Base-by-base conservation (phyloP, 2,329 filamentous ascomycete species). In the Hymenoscyphus linearis region DNA sequence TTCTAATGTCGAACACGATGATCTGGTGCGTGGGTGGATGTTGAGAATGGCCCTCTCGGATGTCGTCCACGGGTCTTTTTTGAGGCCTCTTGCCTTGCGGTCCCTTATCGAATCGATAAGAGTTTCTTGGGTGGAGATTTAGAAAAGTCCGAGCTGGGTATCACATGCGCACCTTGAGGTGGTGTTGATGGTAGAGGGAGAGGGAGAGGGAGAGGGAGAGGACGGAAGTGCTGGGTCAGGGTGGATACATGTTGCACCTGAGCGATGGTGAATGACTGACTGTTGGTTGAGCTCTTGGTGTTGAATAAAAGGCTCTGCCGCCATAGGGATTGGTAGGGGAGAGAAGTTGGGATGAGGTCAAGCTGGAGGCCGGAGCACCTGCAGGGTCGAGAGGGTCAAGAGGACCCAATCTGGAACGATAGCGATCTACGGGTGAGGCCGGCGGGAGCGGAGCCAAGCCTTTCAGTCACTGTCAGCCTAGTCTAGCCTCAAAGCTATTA, bases 21-120 rank as follows among this genome's bases (percentile, higher is more conserved):
- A 55, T 44, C 25, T 44, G 52, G 22, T 60, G 16, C 53, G 14
- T 27, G 31, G n/a, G 37, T 58, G 55, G 34, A 25, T 10, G 54
- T n/a, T n/a, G 12, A 16, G 27, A 6, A n/a, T 57, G 25, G 18
- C 16, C 25, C 37, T 57, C 35, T 47, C 36, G 36, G 55, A 34
- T 57, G 37, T 47, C 25, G 35, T 55, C n/a, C n/a, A n/a, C n/a
- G n/a, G n/a, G n/a, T n/a, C 54, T 35, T 37, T 35, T 55, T 57
- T 36, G 55, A 10, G 55, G 14, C 37, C n/a, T 44, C 16, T n/a
- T n/a, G 14, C 37, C 37, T n/a, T 44, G 40, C n/a, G 40, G 35
- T 26, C n/a, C 55, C n/a, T 57, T 57, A 57, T 57, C 55, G 55
- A 55, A 35, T 57, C 55, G 55, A 57, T 57, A 57, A 57, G 55